phyloP scores from a whole-genome alignment of 1,284 basidiomycete species.

The Schizophyllum amplum region DNA sequence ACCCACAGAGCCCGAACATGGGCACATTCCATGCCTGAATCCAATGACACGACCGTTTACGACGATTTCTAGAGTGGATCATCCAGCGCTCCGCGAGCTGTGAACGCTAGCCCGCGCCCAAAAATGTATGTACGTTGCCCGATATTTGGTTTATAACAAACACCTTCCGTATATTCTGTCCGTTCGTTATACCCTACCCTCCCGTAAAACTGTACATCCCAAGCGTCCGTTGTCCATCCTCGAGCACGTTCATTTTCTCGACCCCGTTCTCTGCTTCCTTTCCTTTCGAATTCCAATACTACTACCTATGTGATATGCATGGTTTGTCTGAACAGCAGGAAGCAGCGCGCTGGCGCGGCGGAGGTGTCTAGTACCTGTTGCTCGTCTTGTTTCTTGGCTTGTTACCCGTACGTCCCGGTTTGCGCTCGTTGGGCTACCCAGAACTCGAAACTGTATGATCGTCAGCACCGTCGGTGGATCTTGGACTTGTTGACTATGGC shows the following conservation, averaged over 20 bases:
- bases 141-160: neutral
- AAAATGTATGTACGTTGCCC: neutral
- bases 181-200: slow-evolving; percentile 21
- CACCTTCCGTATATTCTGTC: slow-evolving; percentile 1
- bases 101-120: neutral
- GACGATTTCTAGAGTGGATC: neutral
- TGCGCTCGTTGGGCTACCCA: too few relatives aligned
- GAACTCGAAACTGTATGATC: too few relatives aligned
- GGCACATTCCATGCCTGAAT: slow-evolving; percentile 44
- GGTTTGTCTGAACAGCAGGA: neutral
- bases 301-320: neutral
- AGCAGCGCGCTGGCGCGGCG: neutral
- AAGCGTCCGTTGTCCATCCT: neutral
- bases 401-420: too few relatives aligned
- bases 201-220: neutral
- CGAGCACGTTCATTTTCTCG: neutral
- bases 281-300: neutral
- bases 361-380: neutral
- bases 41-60: slow-evolving; percentile 13
- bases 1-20: slow-evolving; percentile 66
- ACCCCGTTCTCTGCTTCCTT: slow-evolving; percentile 5
- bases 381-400: neutral
- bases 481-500: too few relatives aligned
- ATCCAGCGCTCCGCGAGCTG: neutral
- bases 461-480: too few relatives aligned